These are phyloP conservation scores for Polygonum maritimum DNA, from an alignment of 148 eudicot species.

Conservation along the genomic window DNA sequence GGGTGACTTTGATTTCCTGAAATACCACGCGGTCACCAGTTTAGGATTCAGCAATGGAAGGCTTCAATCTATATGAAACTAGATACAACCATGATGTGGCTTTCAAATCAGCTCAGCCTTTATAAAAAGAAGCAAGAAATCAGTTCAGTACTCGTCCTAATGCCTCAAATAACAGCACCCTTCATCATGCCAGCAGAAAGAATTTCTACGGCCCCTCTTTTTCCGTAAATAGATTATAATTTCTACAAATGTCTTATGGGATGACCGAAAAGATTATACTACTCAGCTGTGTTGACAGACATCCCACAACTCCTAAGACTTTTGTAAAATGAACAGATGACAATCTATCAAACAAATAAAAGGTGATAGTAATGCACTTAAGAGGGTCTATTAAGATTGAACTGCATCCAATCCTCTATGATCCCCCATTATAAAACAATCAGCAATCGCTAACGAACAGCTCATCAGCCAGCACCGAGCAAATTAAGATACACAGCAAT, in stretches of 20 bases:
- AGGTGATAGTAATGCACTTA: neutral
- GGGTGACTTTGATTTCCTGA: neutral
- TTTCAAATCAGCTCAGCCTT: neutral
- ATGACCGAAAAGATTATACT: neutral
- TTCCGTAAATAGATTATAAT: neutral
- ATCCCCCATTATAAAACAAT: neutral
- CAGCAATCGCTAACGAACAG: neutral
- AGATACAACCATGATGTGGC: neutral
- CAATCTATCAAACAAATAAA: neutral
- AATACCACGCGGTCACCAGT: neutral
- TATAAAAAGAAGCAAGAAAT: neutral
- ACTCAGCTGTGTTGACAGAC: neutral
- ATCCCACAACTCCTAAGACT: neutral
- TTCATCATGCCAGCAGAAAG: neutral
- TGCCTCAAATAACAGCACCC: neutral
- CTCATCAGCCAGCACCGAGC: neutral
- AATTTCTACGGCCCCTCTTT: neutral
- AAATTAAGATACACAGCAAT: too few species aligned
- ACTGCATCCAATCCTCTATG: neutral
- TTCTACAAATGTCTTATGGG: neutral
- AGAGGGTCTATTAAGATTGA: neutral
- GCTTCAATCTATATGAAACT: neutral
- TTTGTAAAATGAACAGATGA: neutral
- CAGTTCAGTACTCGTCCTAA: neutral
- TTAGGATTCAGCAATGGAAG: neutral